A percentile compares a stretch with the other conserved stretches of the same genome.
Evolutionary conservation across 345 rosid species (phyloP).

Genomic region (Garcia nutans): DNA sequence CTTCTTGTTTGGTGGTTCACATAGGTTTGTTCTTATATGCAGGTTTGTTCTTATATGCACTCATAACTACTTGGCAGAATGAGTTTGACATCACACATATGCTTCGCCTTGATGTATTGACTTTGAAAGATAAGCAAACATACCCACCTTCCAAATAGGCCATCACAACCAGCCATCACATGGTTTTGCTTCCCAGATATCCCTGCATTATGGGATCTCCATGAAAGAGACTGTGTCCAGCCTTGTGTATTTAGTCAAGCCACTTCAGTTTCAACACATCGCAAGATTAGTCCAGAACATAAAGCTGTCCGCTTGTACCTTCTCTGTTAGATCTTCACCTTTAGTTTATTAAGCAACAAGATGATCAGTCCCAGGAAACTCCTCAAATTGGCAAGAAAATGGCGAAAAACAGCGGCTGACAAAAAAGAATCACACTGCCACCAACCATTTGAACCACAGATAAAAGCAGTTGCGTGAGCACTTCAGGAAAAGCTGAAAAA

Average conservation of each 20-base stretch:
- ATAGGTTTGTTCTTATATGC: too few relatives aligned
- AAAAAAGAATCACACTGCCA: background rate
- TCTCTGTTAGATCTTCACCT: background rate
- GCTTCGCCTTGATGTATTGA: background rate
- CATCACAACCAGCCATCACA: background rate
- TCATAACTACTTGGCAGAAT: too few relatives aligned
- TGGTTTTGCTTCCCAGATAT: conserved; percentile 4
- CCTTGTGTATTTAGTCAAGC: background rate
- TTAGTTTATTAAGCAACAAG: background rate
- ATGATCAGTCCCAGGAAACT: conserved; percentile 12
- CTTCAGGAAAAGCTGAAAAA: conserved; percentile 1
- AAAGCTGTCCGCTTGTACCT: background rate
- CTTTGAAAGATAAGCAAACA: background rate
- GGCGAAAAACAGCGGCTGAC: conserved; percentile 5
- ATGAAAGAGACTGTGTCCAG: background rate
- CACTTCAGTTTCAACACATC: background rate
- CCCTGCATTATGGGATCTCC: background rate
- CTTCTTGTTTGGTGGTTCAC: too few relatives aligned
- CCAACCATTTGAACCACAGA: background rate
- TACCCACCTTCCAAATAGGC: background rate
- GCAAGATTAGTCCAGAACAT: background rate
- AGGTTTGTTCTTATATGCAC: too few relatives aligned
- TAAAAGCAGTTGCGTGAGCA: background rate
- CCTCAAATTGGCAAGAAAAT: conserved; percentile 9
- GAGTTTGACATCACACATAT: background rate